Evolutionary conservation across 192 early-diverging fungal genomes (phyloP).

Genomic region (Geosiphon pyriformis): DNA sequence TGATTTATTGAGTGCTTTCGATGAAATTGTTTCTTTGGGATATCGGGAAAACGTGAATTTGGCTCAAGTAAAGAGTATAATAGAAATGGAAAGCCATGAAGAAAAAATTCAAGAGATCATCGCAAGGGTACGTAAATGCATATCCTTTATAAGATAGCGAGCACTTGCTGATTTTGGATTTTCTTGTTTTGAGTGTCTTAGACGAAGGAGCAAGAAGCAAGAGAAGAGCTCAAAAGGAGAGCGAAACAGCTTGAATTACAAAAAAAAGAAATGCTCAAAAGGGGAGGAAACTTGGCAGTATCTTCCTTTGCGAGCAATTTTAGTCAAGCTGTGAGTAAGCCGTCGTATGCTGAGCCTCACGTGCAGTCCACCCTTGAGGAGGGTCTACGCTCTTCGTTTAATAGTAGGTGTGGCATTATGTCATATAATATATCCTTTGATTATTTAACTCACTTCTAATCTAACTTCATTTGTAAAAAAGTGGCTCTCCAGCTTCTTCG

Average conservation of each 20-base stretch:
- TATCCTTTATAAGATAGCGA: too few species aligned
- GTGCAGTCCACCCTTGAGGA: conserved; percentile 24
- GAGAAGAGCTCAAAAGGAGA: conserved; percentile 90
- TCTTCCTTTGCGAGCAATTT: conserved; percentile 43
- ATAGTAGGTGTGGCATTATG: conserved; percentile 27
- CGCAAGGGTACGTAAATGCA: conserved; percentile 51
- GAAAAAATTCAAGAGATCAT: conserved; percentile 97
- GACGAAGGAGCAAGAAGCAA: conserved; percentile 96
- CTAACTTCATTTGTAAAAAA: neutral
- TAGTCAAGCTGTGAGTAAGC: conserved; percentile 28
- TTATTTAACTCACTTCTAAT: conserved; percentile 1
- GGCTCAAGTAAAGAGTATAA: conserved; percentile 86
- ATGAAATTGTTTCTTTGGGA: conserved; percentile 90
- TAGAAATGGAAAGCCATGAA: conserved; percentile 97
- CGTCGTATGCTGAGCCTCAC: conserved; percentile 34
- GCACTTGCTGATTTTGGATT: too few species aligned
- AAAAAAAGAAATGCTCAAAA: conserved; percentile 68
- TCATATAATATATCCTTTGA: neutral
- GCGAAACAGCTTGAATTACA: conserved; percentile 90
- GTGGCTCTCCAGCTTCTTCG: conserved; percentile 35
- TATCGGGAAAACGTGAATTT: conserved; percentile 90
- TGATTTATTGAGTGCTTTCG: conserved; percentile 88
- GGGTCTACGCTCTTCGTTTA: conserved; percentile 23
- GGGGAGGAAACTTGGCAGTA: conserved; percentile 54
- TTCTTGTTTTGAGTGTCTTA: conserved; percentile 19